phyloP scores from a whole-genome alignment of 1,284 basidiomycete genomes.

The Coniferiporia weirii region DNA sequence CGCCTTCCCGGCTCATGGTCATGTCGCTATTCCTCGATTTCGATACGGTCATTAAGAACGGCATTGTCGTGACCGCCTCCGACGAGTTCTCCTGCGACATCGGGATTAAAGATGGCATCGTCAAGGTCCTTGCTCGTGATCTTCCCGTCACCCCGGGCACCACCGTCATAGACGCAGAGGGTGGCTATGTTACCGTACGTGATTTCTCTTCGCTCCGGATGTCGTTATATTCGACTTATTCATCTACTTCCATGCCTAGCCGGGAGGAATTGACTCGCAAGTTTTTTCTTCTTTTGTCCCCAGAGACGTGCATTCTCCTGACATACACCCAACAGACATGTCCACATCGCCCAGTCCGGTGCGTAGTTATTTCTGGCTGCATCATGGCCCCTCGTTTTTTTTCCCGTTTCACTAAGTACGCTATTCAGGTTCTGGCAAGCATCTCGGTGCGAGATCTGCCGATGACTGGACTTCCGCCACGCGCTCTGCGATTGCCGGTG shows the following conservation, averaged over 20 bases:
- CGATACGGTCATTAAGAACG: conserved; percentile 19
- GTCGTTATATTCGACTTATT: background rate
- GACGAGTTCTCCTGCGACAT: conserved; percentile 22
- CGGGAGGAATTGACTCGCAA: conserved; percentile 23
- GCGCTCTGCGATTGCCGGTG: conserved; percentile 22
- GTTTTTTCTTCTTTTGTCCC: conserved; percentile 7
- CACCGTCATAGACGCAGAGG: conserved; percentile 22
- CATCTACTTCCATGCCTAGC: background rate
- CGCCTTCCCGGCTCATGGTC: background rate
- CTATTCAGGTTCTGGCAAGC: conserved; percentile 14
- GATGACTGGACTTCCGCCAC: conserved; percentile 22
- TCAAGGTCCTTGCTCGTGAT: conserved; percentile 19
- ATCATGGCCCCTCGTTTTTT: conserved; percentile 1
- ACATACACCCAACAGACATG: background rate
- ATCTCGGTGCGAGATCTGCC: conserved; percentile 15
- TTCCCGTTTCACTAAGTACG: background rate
- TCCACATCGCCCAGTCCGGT: conserved; percentile 15
- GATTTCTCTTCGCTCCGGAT: background rate
- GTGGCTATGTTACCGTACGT: conserved; percentile 20
- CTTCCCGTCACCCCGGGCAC: conserved; percentile 14
- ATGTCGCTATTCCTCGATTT: conserved; percentile 7
- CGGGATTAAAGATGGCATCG: conserved; percentile 21
- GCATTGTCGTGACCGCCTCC: conserved; percentile 21
- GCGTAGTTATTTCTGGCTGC: background rate
- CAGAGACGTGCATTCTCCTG: conserved; percentile 7